These are phyloP conservation scores for Malus asiatica DNA, from an alignment of 306 rosid genomes.

Conservation along the genomic window DNA sequence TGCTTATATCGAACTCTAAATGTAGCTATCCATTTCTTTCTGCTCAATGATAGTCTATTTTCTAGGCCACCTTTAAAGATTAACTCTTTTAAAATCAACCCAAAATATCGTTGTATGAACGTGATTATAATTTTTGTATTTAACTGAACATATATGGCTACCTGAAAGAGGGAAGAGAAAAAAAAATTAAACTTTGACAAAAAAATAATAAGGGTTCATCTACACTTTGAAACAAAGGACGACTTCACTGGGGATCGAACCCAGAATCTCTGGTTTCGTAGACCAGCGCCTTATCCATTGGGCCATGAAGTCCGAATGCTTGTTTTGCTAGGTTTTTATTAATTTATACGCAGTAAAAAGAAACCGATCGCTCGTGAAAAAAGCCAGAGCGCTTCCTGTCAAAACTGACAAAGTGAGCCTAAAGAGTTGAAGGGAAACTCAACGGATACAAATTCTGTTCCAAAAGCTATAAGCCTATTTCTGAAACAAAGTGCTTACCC, in stretches of 20 bases:
- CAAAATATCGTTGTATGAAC: too few relatives aligned
- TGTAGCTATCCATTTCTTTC: too few relatives aligned
- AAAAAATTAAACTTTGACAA: not conserved
- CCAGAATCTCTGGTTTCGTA: conserved; percentile 26
- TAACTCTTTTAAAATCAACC: too few relatives aligned
- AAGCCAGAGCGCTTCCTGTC: not conserved
- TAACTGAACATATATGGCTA: not conserved
- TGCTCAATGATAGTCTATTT: too few relatives aligned
- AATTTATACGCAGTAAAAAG: not conserved
- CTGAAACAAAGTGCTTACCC: not conserved
- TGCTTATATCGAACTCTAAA: too few relatives aligned
- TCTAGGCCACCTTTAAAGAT: too few relatives aligned
- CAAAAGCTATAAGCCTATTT: not conserved
- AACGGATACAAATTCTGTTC: not conserved
- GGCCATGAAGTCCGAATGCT: not conserved
- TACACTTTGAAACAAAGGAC: not conserved
- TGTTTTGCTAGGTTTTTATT: accelerated
- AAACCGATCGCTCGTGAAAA: not conserved
- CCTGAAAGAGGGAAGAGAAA: too few relatives aligned
- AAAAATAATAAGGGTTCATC: not conserved
- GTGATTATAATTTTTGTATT: too few relatives aligned
- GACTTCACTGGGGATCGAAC: conserved; percentile 32
- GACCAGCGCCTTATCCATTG: conserved; percentile 18
- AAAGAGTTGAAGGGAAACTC: too few relatives aligned
- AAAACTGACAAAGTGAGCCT: not conserved